Evolutionary conservation across 371 early-diverging fungal genomes (phyloP).

Genomic region (Syncephalastrum racemosum): DNA sequence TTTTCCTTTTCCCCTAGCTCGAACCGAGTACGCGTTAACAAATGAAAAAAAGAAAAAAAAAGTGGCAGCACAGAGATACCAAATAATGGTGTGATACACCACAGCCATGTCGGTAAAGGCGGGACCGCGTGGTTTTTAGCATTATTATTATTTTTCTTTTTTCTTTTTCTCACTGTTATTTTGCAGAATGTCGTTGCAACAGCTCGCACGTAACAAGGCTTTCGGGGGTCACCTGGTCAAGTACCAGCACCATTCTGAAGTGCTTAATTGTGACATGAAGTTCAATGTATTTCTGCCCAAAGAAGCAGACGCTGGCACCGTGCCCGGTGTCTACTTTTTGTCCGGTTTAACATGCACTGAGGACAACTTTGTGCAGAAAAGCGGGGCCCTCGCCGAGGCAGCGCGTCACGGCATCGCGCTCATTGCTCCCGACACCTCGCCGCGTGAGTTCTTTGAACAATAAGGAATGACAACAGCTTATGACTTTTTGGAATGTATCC

Average conservation of each 20-base stretch:
- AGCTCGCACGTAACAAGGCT: conserved; percentile 46
- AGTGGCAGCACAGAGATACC: too few species aligned
- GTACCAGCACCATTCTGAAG: conserved; percentile 66
- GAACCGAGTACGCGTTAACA: too few species aligned
- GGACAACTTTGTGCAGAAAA: conserved; percentile 87
- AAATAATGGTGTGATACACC: too few species aligned
- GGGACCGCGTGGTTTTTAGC: too few species aligned
- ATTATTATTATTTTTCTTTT: too few species aligned
- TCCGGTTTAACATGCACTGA: conserved; percentile 81
- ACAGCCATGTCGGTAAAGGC: too few species aligned
- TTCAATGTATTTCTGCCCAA: conserved; percentile 79
- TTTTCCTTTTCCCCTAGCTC: too few species aligned
- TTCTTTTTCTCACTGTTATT: too few species aligned
- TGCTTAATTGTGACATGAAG: conserved; percentile 70
- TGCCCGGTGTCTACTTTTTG: conserved; percentile 70
- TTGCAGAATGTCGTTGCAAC: conserved; percentile 13
- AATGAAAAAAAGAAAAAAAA: too few species aligned
- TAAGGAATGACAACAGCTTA: neutral
- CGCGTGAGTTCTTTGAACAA: too few species aligned
- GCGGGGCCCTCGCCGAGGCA: conserved; percentile 72
- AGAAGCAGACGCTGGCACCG: conserved; percentile 28
- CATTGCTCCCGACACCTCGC: conserved; percentile 87
- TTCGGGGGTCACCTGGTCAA: conserved; percentile 73
- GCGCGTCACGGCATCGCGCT: conserved; percentile 71
- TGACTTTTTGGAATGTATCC: conserved; percentile 5